Evolutionary conservation across 768 basidiomycete species (phyloP).

Genomic region (Kwoniella sp.): DNA sequence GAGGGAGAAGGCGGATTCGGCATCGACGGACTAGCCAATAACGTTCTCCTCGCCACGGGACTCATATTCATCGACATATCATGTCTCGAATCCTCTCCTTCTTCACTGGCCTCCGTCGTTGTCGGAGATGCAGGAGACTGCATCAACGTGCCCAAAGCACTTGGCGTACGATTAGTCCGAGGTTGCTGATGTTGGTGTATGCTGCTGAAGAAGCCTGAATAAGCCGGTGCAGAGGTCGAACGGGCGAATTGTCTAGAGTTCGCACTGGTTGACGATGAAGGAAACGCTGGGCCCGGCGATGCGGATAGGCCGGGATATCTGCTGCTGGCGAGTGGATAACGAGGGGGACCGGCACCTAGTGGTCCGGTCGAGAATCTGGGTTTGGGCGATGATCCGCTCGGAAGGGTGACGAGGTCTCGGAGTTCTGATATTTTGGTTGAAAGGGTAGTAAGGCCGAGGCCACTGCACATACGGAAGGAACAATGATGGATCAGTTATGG

Average conservation of each 20-base stretch:
- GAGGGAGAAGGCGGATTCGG: conserved; percentile 4
- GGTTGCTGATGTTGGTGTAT: background rate
- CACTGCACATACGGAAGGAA: too few species aligned
- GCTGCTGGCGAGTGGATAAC: conserved; percentile 12
- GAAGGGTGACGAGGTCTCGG: conserved; percentile 47
- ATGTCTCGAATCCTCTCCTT: background rate
- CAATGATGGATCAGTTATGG: too few species aligned
- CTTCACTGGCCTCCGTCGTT: conserved; percentile 28
- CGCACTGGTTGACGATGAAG: too few species aligned
- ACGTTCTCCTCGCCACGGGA: background rate
- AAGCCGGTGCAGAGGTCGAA: conserved; percentile 37
- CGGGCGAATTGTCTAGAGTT: conserved; percentile 36
- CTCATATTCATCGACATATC: background rate
- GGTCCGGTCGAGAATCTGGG: conserved; percentile 9
- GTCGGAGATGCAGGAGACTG: conserved; percentile 25
- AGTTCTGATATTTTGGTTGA: conserved; percentile 49
- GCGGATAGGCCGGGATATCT: conserved; percentile 15
- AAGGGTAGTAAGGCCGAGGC: conserved; percentile 32
- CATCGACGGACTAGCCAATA: conserved; percentile 18
- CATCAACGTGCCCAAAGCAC: conserved; percentile 19
- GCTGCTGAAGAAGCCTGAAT: conserved; percentile 19
- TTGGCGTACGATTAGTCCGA: conserved; percentile 20
- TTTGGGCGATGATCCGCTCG: conserved; percentile 21
- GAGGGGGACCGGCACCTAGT: conserved; percentile 5
- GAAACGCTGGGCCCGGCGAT: conserved; percentile 30